These are phyloP conservation scores for Triticum monococcum DNA, from an alignment of 176 grass and related monocot species.

Conservation along the genomic window DNA sequence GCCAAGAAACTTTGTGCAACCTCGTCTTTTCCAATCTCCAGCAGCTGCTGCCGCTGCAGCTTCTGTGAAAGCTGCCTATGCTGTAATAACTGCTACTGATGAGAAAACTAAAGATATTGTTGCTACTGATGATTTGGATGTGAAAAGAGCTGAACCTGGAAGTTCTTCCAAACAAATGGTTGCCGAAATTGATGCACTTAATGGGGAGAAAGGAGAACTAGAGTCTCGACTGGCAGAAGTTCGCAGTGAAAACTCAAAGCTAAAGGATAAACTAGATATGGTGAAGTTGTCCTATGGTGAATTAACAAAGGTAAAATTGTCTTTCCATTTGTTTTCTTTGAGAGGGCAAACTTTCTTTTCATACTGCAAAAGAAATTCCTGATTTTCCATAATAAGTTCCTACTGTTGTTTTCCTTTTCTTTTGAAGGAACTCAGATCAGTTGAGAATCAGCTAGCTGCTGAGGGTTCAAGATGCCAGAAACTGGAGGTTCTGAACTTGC, in stretches of 20 bases:
- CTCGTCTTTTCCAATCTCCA: constrained; percentile 82
- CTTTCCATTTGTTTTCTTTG: not conserved
- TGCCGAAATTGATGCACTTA: constrained; percentile 52
- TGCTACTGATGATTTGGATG: constrained; percentile 52
- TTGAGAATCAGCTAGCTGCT: constrained; percentile 74
- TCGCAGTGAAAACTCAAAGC: constrained; percentile 63
- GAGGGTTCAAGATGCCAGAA: constrained; percentile 92
- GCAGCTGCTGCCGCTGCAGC: constrained; percentile 69
- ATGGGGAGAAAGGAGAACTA: constrained; percentile 55
- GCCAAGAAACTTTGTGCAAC: constrained; percentile 55
- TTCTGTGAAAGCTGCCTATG: constrained; percentile 90
- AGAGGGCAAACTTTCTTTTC: constrained; percentile 3
- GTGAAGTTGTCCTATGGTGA: constrained; percentile 61
- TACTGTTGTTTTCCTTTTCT: constrained; percentile 8
- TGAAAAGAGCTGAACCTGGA: constrained; percentile 59
- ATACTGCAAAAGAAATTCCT: constrained; percentile 9
- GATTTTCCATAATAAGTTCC: not conserved
- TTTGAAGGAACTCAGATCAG: constrained; percentile 84
- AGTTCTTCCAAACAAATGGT: constrained; percentile 48
- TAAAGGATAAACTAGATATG: constrained; percentile 66
- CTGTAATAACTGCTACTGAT: constrained; percentile 63
- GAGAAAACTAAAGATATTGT: constrained; percentile 53
- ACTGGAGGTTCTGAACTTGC: constrained; percentile 65
- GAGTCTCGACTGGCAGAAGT: constrained; percentile 62
- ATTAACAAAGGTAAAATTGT: constrained; percentile 71